Evolutionary conservation across 257 asterid species (phyloP).

Genomic region (Primulina eburnea): DNA sequence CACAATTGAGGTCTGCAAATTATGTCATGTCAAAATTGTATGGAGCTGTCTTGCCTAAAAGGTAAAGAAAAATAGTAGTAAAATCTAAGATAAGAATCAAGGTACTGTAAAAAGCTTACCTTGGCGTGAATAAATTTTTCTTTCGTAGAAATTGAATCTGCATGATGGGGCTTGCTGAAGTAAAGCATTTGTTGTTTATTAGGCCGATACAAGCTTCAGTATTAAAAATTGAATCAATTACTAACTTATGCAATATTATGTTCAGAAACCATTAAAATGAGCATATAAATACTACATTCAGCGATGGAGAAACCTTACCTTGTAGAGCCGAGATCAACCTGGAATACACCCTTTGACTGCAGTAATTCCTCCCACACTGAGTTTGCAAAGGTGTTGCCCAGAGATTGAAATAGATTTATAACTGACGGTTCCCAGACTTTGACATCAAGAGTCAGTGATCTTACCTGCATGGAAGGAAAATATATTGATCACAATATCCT

Average conservation of each 20-base stretch:
- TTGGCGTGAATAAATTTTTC: constrained; percentile 95
- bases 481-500: constrained; percentile 19
- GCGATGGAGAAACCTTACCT: constrained; percentile 46
- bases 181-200: constrained; percentile 57
- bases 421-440: constrained; percentile 99
- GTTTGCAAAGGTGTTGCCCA: constrained; percentile 87
- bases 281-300: constrained; percentile 2
- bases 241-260: constrained; percentile 20
- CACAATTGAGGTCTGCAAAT: not conserved
- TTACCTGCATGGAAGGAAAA: constrained; percentile 57
- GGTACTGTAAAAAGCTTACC: constrained; percentile 39
- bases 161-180: constrained; percentile 73
- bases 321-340: constrained; percentile 59
- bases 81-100: constrained; percentile 1
- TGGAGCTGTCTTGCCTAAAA: not conserved
- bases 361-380: constrained; percentile 91
- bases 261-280: constrained; percentile 12
- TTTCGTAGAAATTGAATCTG: constrained; percentile 77
- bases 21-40: not conserved
- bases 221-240: constrained; percentile 21
- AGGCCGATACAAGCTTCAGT: constrained; percentile 65
- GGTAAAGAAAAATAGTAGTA: not conserved
- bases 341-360: constrained; percentile 71
- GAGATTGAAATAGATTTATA: constrained; percentile 77
- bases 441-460: constrained; percentile 96